These are phyloP conservation scores for Candida maesae DNA, from an alignment of 805 yeast genomes.

Conservation along the genomic window DNA sequence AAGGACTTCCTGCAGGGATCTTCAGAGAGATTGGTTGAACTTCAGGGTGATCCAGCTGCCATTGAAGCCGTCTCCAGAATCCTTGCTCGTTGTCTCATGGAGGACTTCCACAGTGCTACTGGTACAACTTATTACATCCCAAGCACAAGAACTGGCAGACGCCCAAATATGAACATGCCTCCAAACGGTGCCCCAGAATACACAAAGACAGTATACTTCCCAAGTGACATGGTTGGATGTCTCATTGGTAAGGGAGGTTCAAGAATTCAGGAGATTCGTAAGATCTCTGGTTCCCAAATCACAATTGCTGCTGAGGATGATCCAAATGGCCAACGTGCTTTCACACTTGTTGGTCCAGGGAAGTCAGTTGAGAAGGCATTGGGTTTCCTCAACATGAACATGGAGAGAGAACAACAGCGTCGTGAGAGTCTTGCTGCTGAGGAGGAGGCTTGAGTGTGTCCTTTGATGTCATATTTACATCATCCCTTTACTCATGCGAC, in stretches of 20 bases:
- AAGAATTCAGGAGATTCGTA: constrained; percentile 81
- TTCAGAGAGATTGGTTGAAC: constrained; percentile 80
- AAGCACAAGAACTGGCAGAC: constrained; percentile 11
- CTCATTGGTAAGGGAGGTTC: constrained; percentile 83
- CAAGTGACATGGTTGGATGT: constrained; percentile 84
- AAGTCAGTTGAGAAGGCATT: constrained; percentile 55
- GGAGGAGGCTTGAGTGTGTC: constrained; percentile 11
- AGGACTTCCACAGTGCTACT: constrained; percentile 65
- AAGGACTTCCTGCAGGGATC: constrained; percentile 78
- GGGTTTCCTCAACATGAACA: constrained; percentile 50
- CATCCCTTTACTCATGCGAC: constrained; percentile 2
- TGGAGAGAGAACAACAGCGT: constrained; percentile 56
- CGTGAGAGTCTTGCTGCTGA: constrained; percentile 30
- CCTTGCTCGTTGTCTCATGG: constrained; percentile 67
- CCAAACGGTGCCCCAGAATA: constrained; percentile 3
- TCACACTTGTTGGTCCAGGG: constrained; percentile 60
- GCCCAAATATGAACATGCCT: background rate
- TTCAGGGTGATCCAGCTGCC: constrained; percentile 72
- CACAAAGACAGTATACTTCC: constrained; percentile 52
- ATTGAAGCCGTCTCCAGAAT: constrained; percentile 54
- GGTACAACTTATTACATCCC: constrained; percentile 54
- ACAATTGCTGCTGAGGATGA: constrained; percentile 68
- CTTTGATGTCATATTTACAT: background rate
- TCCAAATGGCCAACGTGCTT: constrained; percentile 59
- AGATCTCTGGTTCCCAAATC: constrained; percentile 73